These are phyloP conservation scores for Dendrocalamus latiflorus DNA, from an alignment of 202 grass and related monocot species.

Conservation along the genomic window DNA sequence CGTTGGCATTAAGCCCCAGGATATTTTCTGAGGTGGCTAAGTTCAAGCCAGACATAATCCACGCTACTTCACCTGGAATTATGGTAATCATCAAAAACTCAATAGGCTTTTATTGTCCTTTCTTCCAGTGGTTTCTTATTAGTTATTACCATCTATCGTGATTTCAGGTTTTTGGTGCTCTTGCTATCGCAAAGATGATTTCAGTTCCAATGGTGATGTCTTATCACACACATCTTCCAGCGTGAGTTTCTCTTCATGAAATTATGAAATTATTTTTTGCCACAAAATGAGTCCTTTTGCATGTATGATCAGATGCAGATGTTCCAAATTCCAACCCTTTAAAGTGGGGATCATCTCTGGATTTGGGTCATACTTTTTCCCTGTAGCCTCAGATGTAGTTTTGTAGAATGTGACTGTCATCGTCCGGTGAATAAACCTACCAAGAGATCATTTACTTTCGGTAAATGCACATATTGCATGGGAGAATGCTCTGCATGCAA, in stretches of 20 bases:
- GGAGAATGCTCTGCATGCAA: background rate
- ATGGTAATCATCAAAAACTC: slow-evolving; percentile 50
- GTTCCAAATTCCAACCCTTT: background rate
- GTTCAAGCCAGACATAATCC: slow-evolving; percentile 96
- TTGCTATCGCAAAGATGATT: slow-evolving; percentile 76
- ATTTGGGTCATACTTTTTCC: background rate
- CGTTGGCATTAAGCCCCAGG: slow-evolving; percentile 90
- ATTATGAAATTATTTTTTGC: background rate
- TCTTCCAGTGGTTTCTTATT: background rate
- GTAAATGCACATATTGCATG: background rate
- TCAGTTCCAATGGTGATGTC: slow-evolving; percentile 89
- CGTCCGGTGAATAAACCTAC: background rate
- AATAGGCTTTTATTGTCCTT: background rate
- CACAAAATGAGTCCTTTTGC: background rate
- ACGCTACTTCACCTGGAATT: slow-evolving; percentile 88
- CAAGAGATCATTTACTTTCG: background rate
- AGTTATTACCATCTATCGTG: background rate
- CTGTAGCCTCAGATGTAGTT: background rate
- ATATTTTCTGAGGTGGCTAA: slow-evolving; percentile 86
- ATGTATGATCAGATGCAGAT: background rate
- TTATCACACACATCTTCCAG: slow-evolving; percentile 96
- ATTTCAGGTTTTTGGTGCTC: slow-evolving; percentile 85
- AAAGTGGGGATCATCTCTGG: background rate
- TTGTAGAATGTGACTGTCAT: background rate
- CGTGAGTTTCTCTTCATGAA: slow-evolving; percentile 41